Base-by-base conservation (phyloP, 192 early-diverging fungal species). In the Coemansia sp. region DNA sequence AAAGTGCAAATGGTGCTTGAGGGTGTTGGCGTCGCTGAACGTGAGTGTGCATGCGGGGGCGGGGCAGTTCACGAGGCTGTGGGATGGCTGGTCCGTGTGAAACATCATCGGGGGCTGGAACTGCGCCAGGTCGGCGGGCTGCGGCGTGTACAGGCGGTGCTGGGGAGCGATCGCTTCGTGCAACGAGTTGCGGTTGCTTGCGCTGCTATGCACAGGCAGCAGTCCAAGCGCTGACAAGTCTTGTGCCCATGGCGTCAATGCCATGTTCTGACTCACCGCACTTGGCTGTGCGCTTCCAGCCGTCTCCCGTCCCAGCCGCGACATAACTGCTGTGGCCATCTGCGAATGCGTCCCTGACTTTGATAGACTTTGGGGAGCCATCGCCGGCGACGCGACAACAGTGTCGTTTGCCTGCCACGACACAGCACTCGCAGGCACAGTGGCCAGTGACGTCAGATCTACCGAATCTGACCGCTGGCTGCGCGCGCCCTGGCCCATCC, bases 401-500 rank as follows among this genome's bases (percentile, higher is more conserved):
- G 27, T 47, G 24, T n/a, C 19, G 29, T 38, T 12, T 6, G 16
- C 10, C 29, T 49, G 52, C 22, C 39, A 43, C 59, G 38, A 23
- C 23, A 24, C 55, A 16, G 32, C 24, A 10, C 38, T 57, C 0
- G 26, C 50, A 0, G 76, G 71, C 39, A 79, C 64, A 0, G 77
- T 79, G 1, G 77, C 77, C 27, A 79, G 32, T 7, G 71, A 74
- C 48, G 75, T 49, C 69, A 70, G 20, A 26, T 79, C 77, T 6
- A 79, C 61, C 0, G 77, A 79, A 26, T 70, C 71, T 0, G 77
- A 79, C 9, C 77, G 67, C 45, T 70, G 66, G 69, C 59, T 64
- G 22, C 71, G 64, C 64, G 54, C 20, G 11, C 20, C 37, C 12
- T 61, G 48, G 61, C 53, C 51, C 74, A 76, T 76, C 9, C 48